Base-by-base conservation (phyloP, 164 flowering plant genomes). In the Nymphaea thermarum region DNA sequence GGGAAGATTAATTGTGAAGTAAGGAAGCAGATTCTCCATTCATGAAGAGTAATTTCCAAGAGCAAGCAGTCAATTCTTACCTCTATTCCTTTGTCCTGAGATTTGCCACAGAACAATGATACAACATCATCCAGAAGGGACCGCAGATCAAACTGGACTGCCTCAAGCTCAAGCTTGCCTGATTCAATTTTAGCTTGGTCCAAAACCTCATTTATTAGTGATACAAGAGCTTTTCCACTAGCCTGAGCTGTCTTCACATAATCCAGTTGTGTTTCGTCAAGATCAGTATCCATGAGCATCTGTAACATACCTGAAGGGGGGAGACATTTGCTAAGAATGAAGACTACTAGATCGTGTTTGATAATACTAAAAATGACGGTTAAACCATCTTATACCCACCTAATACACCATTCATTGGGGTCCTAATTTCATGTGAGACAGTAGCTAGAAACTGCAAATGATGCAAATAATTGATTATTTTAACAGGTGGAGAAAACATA, bases 351-450 rank as follows among this genome's bases (percentile, higher is more conserved):
- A 10, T 45, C 55, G 12, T 47, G 55, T 5, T 47, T 47, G 12
- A 47, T 12, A 47, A 47, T 12, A 6, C 36, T 25, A 25, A 25
- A 25, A 25, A 25, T 25, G 53, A 45, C 11, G 7, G 5, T 45
- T 45, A 5, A 45, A 45, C 11, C 53, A 5, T 45, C 11, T 10
- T 5, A 3, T 42, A 67, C 86, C 76, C 71, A 94, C 98, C 98
- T 60, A 94, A 80, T 74, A 94, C 97, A 73, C 97, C 97, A 79
- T 90, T 91, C 99, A 94, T 94, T 47, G 99, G 99, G 66, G 99
- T 94, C 79, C 99, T 80, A 77, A 94, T 94, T 80, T 94, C 99
- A 79, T 94, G 99, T 18, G 99, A 91, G 71, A 94, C 99, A 47
- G 96, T 94, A 45, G 99, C 99, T 72, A 94, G 91, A 76, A 94